Base-by-base conservation (phyloP, 2,329 filamentous ascomycete species). In the Cercospora zeina region DNA sequence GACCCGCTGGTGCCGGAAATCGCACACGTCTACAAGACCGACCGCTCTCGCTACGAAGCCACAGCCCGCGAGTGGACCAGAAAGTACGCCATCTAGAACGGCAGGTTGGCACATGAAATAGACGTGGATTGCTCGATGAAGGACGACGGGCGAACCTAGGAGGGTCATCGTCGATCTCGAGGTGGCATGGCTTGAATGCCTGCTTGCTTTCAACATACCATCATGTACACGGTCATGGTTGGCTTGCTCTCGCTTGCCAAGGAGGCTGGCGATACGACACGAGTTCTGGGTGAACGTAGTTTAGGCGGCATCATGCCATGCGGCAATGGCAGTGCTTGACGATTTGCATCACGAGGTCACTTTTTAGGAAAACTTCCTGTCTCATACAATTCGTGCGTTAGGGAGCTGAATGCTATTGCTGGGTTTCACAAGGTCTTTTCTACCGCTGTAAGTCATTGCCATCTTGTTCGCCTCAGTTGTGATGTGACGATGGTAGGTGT, bases 11-110 rank as follows among this genome's bases (percentile, higher is more conserved):
- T 99, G 65, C 95, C 95, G 68, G 95, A 99, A 83, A 99, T 99
- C 74, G 95, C 95, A 73, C 95, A 99, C 77, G 92, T 97, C 77
- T 99, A 99, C 90, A 99, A 99, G 88, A 97, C 93, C 69, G 95
- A 99, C 80, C 90, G 92, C 72, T 87, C 90, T 73, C 86, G 92
- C 78, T 99, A 99, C 80, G 95, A 99, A 82, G 90, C 91, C 69
- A 97, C 93, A 62, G 95, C 95, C 65, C 85, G 93, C 72, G 95
- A 99, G 82, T 99, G 95, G 95, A 99, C 95, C 74, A 87, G 93
- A 79, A 99, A 99, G 85, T 97, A 97, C 78, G 95, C 95, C 76
- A 95, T 97, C 80, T 97, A 87, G 61, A 50, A 16, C 9, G n/a
- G 49, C 27, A 24, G 49, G 16, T 19, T n/a, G 21, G n/a, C 56